Conservation (phyloP, 23 red algal genomes). For the Agarophyton chilense region DNA sequence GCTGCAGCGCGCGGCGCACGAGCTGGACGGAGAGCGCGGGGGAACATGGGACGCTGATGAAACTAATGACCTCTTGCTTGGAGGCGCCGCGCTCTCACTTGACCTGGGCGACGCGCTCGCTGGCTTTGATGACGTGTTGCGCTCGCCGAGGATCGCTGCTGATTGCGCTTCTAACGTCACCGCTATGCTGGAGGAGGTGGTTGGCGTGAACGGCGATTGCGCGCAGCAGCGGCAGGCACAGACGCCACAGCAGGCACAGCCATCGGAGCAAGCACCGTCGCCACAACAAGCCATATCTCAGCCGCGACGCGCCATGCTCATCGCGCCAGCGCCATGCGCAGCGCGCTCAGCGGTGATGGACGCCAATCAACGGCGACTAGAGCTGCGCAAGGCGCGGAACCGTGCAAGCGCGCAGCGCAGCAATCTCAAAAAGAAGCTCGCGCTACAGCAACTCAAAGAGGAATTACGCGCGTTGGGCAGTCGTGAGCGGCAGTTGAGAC, state of each 20-base stretch:
- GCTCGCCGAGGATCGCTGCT: neutral
- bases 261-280: neutral
- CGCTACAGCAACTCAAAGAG: conserved; percentile 20
- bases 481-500: neutral
- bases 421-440: conserved; percentile 46
- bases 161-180: neutral
- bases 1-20: too few relatives aligned
- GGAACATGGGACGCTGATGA: too few relatives aligned
- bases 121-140: neutral
- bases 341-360: neutral
- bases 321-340: neutral
- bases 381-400: conserved; percentile 23
- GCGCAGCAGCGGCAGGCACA: too few relatives aligned
- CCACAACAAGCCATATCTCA: neutral
- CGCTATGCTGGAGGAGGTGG: neutral
- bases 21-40: too few relatives aligned
- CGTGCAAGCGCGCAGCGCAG: conserved; percentile 37
- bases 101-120: neutral
- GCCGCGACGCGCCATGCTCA: neutral
- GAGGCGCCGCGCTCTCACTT: neutral
- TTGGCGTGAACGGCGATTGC: neutral
- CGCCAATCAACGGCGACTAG: conserved; percentile 8
- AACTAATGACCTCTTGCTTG: neutral
- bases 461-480: neutral
- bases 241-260: neutral